phyloP scores from a whole-genome alignment of 805 yeast genomes.

The Vanderwaltozyma tropicalis region DNA sequence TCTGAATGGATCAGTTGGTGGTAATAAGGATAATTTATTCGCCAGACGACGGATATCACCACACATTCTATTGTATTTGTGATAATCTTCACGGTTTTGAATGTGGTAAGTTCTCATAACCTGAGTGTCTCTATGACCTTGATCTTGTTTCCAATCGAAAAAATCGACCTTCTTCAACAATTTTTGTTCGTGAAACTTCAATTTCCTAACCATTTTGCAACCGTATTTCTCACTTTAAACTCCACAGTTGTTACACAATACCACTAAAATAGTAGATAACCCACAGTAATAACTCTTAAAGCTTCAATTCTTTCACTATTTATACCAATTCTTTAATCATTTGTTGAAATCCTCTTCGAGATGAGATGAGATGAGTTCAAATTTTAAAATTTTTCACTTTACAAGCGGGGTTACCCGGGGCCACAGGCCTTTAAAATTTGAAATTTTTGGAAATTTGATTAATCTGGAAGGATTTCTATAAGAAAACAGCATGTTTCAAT shows the following conservation, averaged over 20 bases:
- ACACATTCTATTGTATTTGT: conserved; percentile 83
- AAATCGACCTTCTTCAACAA: conserved; percentile 91
- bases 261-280: too few relatives aligned
- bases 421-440: background rate
- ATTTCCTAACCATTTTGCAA: conserved; percentile 73
- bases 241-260: too few relatives aligned
- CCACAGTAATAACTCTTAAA: too few relatives aligned
- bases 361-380: conserved; percentile 1
- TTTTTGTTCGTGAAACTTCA: conserved; percentile 93
- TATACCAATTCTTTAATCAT: background rate
- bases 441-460: background rate
- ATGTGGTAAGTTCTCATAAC: conserved; percentile 92
- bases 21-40: conserved; percentile 71
- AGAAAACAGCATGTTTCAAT: too few relatives aligned
- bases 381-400: background rate
- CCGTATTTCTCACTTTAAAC: too few relatives aligned
- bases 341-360: background rate
- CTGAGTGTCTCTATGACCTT: conserved; percentile 90
- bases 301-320: background rate
- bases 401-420: background rate
- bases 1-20: conserved; percentile 80
- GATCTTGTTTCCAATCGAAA: conserved; percentile 95
- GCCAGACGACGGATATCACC: conserved; percentile 87
- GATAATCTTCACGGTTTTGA: conserved; percentile 92
- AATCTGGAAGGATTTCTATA: too few relatives aligned